Base-by-base conservation (phyloP, 768 basidiomycete species). In the Boletus tylopilopsis region DNA sequence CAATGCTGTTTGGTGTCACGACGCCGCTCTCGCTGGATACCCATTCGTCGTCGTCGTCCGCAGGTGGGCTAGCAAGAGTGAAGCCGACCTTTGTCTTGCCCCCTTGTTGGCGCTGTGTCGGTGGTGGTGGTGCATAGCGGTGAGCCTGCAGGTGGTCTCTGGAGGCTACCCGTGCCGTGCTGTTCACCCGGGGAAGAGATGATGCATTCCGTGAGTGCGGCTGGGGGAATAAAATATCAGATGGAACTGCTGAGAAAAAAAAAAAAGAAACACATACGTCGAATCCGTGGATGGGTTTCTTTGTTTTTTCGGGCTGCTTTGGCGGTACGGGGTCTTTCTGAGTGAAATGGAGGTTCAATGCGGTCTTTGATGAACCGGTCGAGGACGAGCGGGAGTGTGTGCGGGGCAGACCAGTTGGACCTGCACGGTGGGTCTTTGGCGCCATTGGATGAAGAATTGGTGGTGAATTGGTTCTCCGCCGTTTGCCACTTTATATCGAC, bases 1-100 rank as follows among this genome's bases (percentile, higher is more conserved):
- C 73, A 42, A 69, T 52, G 12, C 73, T 69, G 56, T 76, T 77
- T 5, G 87, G 87, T 2, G 87, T 89, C 1, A 71, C 85, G 0
- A 79, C 83, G 7, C 85, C 87, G 59, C 85, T 88, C 66, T 86
- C 85, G 62, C 82, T 87, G 23, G 87, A 89, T 1, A 85, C 76
- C 86, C 86, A 89, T 49, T 81, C 87, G 47, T 87, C 85, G 11
- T 86, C 85, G 12, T 73, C 76, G 33, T 73, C 76, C 22, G 67
- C 75, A 34, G 68, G 71, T 25, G 77, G 70, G 43, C 73, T 77
- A 9, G 82, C 73, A 49, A 86, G 73, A 12, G 78, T 78, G 60
- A 88, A 87, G 5, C 79, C 83, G 21, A 70, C 60, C 61, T 80
- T 82, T 11, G 67, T 62, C 56, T 69, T 70, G 47, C 53, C 61